Conservation (phyloP, 306 rosid genomes). For the Dalbergia cochinchinensis region DNA sequence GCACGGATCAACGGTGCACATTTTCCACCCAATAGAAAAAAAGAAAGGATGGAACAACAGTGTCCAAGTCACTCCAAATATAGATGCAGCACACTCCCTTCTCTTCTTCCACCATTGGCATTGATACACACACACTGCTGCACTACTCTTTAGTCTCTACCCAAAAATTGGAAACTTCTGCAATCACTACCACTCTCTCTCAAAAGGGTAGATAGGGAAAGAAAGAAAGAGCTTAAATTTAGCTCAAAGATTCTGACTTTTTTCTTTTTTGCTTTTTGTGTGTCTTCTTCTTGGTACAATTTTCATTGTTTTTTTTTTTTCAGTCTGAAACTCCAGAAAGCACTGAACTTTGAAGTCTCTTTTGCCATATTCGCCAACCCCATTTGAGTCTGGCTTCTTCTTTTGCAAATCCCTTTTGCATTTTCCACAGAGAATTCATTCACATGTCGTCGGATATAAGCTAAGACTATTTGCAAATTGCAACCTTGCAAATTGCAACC, state of each 20-base stretch:
- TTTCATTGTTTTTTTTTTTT: slow-evolving; percentile 5
- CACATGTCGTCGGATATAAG: slow-evolving; percentile 96
- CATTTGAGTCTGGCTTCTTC: slow-evolving; percentile 30
- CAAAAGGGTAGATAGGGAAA: slow-evolving; percentile 28
- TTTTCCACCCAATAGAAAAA: slow-evolving; percentile 23
- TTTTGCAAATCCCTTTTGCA: slow-evolving; percentile 8
- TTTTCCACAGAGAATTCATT: slow-evolving; percentile 8
- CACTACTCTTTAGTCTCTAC: slow-evolving; percentile 35
- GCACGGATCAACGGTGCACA: slow-evolving; percentile 38
- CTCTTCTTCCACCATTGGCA: slow-evolving; percentile 40
- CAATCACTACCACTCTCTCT: slow-evolving; percentile 38
- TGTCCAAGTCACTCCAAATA: slow-evolving; percentile 41
- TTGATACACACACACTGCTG: background rate
- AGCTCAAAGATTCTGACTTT: slow-evolving; percentile 45
- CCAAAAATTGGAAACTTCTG: slow-evolving; percentile 33
- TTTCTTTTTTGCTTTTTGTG: background rate
- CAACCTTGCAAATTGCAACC: background rate
- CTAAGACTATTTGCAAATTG: slow-evolving; percentile 47
- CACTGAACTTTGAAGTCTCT: slow-evolving; percentile 44
- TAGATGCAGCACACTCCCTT: slow-evolving; percentile 31
- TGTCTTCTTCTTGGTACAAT: slow-evolving; percentile 34
- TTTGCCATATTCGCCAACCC: background rate
- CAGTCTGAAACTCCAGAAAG: slow-evolving; percentile 33
- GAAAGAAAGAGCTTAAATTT: slow-evolving; percentile 29
- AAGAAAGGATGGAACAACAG: slow-evolving; percentile 44